phyloP scores from a whole-genome alignment of 75 land plant genomes.

The Picea sitchensis region DNA sequence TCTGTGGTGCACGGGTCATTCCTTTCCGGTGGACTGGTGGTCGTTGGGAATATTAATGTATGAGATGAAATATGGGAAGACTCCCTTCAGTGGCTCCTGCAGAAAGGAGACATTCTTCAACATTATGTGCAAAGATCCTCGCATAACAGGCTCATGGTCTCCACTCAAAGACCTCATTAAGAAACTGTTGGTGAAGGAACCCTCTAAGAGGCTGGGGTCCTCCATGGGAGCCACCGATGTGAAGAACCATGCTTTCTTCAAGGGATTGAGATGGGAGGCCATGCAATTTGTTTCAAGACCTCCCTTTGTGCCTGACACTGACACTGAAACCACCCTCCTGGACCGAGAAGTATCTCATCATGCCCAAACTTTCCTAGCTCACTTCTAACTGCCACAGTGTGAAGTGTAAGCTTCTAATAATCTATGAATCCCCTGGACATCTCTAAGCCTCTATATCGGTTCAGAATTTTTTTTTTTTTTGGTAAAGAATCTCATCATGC shows the following conservation, averaged over 20 bases:
- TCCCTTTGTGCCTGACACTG: constrained; percentile 46
- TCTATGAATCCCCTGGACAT: too few relatives aligned
- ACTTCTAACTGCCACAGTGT: too few relatives aligned
- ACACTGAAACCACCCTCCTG: too few relatives aligned
- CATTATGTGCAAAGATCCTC: constrained; percentile 39
- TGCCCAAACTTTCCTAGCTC: too few relatives aligned
- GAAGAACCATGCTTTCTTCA: constrained; percentile 62
- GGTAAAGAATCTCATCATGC: too few relatives aligned
- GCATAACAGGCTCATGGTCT: constrained; percentile 39
- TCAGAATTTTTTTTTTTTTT: too few relatives aligned
- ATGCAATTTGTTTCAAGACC: constrained; percentile 55
- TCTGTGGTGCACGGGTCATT: constrained; percentile 23
- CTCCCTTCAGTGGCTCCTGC: constrained; percentile 65
- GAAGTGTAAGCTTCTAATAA: too few relatives aligned
- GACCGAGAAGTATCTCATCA: too few relatives aligned
- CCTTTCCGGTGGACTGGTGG: constrained; percentile 70
- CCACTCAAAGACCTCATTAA: constrained; percentile 47
- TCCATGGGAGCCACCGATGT: constrained; percentile 58
- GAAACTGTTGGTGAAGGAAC: constrained; percentile 65
- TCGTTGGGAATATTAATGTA: constrained; percentile 69
- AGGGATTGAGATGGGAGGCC: constrained; percentile 59
- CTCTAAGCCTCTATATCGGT: too few relatives aligned
- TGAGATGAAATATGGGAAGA: constrained; percentile 73
- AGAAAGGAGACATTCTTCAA: constrained; percentile 79
- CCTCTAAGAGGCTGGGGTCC: constrained; percentile 46